phyloP scores from a whole-genome alignment of 768 basidiomycete species.

The Suillus decipiens region DNA sequence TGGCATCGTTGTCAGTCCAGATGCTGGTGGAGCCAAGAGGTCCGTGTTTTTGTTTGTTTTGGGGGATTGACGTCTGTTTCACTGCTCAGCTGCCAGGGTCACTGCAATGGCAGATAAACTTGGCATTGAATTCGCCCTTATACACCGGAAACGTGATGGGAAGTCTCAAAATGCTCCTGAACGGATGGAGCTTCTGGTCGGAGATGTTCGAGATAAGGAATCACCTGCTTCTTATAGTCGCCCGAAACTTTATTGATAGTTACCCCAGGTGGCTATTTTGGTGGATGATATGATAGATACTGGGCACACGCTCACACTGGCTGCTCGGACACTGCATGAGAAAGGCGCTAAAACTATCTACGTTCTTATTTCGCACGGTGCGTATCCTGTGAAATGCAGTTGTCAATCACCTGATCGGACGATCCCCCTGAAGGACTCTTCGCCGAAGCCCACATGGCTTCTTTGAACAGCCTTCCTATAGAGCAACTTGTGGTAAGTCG shows the following conservation, averaged over 20 bases:
- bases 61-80: background rate
- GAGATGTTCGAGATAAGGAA: slow-evolving; percentile 90
- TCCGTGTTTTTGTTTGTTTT: slow-evolving; percentile 39
- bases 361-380: slow-evolving; percentile 92
- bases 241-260: slow-evolving; percentile 8
- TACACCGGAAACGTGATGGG: slow-evolving; percentile 86
- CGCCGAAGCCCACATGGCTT: slow-evolving; percentile 70
- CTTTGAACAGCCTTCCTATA: slow-evolving; percentile 72
- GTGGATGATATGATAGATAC: slow-evolving; percentile 99
- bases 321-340: slow-evolving; percentile 82
- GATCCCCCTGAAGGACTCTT: slow-evolving; percentile 58
- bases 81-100: slow-evolving; percentile 52
- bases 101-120: slow-evolving; percentile 96
- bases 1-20: slow-evolving; percentile 92
- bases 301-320: slow-evolving; percentile 84
- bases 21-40: slow-evolving; percentile 99
- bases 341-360: slow-evolving; percentile 87
- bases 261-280: slow-evolving; percentile 77
- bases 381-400: slow-evolving; percentile 16
- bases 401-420: slow-evolving; percentile 10
- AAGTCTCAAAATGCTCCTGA: slow-evolving; percentile 67
- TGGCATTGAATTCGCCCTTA: slow-evolving; percentile 92
- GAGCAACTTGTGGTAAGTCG: slow-evolving; percentile 79
- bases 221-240: slow-evolving; percentile 13
- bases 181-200: slow-evolving; percentile 91